phyloP scores from a whole-genome alignment of 1,284 basidiomycete species.

The Leccinum huronense region DNA sequence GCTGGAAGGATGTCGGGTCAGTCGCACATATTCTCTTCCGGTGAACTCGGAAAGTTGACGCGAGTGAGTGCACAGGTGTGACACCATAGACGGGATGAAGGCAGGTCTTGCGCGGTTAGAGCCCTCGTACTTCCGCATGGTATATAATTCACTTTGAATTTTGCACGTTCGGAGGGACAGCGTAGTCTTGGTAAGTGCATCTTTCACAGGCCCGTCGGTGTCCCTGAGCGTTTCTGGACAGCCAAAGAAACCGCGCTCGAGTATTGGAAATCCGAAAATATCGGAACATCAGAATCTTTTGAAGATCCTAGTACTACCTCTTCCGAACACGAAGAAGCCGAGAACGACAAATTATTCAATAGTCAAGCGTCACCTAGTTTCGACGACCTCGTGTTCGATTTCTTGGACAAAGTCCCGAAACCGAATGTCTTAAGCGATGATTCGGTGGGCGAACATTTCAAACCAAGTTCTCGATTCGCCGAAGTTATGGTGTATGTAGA shows the following conservation, averaged over 20 bases:
- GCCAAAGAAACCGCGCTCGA: slow-evolving; percentile 73
- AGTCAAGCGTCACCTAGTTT: too few relatives aligned
- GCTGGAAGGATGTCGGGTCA: slow-evolving; percentile 72
- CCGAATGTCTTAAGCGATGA: too few relatives aligned
- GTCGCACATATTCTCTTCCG: slow-evolving; percentile 24
- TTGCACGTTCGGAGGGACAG: slow-evolving; percentile 77
- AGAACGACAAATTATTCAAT: too few relatives aligned
- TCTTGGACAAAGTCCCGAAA: too few relatives aligned
- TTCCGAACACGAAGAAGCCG: too few relatives aligned
- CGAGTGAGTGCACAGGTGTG: slow-evolving; percentile 50
- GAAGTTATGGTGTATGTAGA: too few relatives aligned
- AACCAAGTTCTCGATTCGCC: too few relatives aligned
- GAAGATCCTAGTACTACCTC: too few relatives aligned
- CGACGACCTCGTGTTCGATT: too few relatives aligned
- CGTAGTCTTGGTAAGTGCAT: slow-evolving; percentile 59
- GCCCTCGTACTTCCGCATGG: slow-evolving; percentile 75
- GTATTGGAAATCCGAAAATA: slow-evolving; percentile 68
- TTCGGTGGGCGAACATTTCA: too few relatives aligned
- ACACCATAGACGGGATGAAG: slow-evolving; percentile 71
- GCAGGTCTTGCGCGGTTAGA: slow-evolving; percentile 57
- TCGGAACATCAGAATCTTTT: too few relatives aligned
- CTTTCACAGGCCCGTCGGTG: slow-evolving; percentile 6
- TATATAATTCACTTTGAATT: slow-evolving; percentile 89
- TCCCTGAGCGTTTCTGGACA: slow-evolving; percentile 31
- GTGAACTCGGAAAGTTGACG: slow-evolving; percentile 11